Conservation (phyloP, 1,284 basidiomycete genomes). For the Hortiboletus rubellus region DNA sequence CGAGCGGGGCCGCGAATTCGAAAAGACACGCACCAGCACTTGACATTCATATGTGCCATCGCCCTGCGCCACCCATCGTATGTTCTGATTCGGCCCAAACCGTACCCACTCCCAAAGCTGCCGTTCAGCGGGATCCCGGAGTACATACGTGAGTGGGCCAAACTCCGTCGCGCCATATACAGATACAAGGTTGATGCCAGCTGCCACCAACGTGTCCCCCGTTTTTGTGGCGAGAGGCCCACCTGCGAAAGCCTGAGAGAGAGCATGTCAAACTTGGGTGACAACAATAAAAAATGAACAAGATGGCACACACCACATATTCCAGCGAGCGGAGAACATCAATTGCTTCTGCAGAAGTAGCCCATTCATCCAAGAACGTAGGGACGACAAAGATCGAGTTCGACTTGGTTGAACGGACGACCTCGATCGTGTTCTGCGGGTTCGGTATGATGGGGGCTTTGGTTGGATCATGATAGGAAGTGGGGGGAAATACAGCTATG, state of each 20-base stretch:
- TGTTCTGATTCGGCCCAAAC: slow-evolving; percentile 17
- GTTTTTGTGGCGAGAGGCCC: slow-evolving; percentile 21
- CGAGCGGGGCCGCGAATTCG: no score
- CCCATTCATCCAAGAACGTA: background rate
- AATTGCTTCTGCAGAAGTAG: slow-evolving; percentile 18
- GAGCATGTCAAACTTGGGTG: background rate
- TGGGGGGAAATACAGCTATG: no score
- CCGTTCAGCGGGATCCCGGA: slow-evolving; percentile 6
- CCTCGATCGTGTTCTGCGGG: slow-evolving; percentile 19
- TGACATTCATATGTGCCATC: slow-evolving; percentile 27
- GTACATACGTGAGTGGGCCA: background rate
- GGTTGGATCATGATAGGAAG: background rate
- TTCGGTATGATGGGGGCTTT: slow-evolving; percentile 21
- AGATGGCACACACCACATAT: no score
- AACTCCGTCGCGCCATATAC: slow-evolving; percentile 28
- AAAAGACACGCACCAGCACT: slow-evolving; percentile 21
- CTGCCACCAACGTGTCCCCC: slow-evolving; percentile 21
- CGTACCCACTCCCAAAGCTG: slow-evolving; percentile 29
- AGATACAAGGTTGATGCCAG: slow-evolving; percentile 20
- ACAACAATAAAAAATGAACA: no score
- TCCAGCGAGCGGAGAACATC: no score
- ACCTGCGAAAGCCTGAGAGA: slow-evolving; percentile 18
- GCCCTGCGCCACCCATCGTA: slow-evolving; percentile 25
- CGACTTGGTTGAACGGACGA: slow-evolving; percentile 9
- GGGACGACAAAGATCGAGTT: slow-evolving; percentile 18